Conservation (phyloP, 2,329 filamentous ascomycete genomes). For the Nothopassalora personata region DNA sequence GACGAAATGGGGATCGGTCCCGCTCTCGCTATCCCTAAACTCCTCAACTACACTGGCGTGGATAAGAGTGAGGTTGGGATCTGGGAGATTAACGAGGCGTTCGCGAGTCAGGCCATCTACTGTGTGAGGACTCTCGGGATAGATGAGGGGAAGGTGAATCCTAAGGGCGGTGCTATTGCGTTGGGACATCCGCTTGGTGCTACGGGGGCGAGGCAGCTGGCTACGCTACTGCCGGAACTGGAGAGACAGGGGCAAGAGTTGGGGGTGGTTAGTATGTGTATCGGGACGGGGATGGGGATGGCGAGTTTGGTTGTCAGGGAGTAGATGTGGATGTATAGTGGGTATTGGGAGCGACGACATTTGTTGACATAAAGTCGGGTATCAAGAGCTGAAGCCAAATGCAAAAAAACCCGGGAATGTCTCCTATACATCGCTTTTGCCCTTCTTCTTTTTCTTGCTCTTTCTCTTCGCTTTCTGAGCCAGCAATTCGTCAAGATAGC, state of each 20-base stretch:
- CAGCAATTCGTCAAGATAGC: slow-evolving; percentile 51
- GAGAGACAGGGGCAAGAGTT: slow-evolving; percentile 63
- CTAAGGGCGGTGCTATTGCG: slow-evolving; percentile 90
- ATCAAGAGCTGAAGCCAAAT: too few species aligned
- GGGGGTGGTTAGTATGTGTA: slow-evolving; percentile 86
- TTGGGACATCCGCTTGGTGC: slow-evolving; percentile 86
- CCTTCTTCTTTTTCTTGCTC: slow-evolving; percentile 42
- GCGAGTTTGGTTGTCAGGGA: slow-evolving; percentile 48
- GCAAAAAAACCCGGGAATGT: background rate
- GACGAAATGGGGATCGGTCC: slow-evolving; percentile 95
- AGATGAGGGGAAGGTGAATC: slow-evolving; percentile 71
- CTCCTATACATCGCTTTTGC: background rate
- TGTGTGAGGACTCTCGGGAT: slow-evolving; percentile 67
- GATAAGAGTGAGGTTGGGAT: slow-evolving; percentile 64
- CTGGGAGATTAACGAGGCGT: slow-evolving; percentile 92
- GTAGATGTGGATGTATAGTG: slow-evolving; percentile 22
- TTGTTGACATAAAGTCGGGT: background rate
- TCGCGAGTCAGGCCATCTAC: slow-evolving; percentile 61
- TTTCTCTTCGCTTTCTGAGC: slow-evolving; percentile 47
- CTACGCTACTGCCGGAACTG: slow-evolving; percentile 66
- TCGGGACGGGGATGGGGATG: slow-evolving; percentile 51
- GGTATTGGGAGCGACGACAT: slow-evolving; percentile 2
- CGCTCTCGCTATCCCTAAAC: slow-evolving; percentile 75
- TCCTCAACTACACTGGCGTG: slow-evolving; percentile 66
- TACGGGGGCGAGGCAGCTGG: slow-evolving; percentile 75